These are phyloP conservation scores for Penicillium oxalicum DNA, from an alignment of 2,329 filamentous ascomycete genomes.

Conservation along the genomic window DNA sequence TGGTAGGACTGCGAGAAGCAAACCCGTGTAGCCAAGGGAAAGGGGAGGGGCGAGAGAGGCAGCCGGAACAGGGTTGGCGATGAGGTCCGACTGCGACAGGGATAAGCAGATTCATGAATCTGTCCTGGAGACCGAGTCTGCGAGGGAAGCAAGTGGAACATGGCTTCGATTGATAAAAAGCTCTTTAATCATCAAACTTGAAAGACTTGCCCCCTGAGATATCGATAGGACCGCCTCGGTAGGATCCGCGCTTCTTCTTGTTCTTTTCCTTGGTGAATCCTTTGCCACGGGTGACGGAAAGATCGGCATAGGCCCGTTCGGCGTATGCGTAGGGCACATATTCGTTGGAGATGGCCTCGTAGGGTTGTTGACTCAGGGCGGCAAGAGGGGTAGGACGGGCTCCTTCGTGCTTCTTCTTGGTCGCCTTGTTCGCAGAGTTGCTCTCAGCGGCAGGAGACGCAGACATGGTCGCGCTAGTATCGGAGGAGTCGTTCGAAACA, in stretches of 20 bases:
- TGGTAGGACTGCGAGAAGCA: not conserved
- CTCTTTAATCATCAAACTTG: conserved; percentile 80
- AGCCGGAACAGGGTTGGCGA: no score
- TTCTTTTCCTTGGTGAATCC: conserved; percentile 99
- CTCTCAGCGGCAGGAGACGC: conserved; percentile 21
- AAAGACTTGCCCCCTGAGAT: conserved; percentile 74
- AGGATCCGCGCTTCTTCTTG: conserved; percentile 90
- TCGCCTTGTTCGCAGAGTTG: conserved; percentile 21
- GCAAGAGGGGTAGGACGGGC: conserved; percentile 67
- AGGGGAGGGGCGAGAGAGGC: not conserved
- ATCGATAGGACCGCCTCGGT: conserved; percentile 84
- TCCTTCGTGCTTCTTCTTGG: conserved; percentile 40
- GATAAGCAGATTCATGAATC: not conserved
- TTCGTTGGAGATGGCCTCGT: conserved; percentile 70
- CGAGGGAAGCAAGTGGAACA: not conserved
- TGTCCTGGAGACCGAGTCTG: no score
- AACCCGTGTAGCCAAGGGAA: not conserved
- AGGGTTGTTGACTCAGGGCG: conserved; percentile 62
- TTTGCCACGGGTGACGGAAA: conserved; percentile 89
- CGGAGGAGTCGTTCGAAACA: conserved; percentile 19
- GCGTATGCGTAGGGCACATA: conserved; percentile 85
- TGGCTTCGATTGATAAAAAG: not conserved
- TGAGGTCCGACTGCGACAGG: no score
- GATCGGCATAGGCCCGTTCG: conserved; percentile 76
- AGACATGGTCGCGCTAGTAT: conserved; percentile 29